Evolutionary conservation across 2,329 filamentous ascomycete species (phyloP).

Genomic region (Ambrosiella xylebori): DNA sequence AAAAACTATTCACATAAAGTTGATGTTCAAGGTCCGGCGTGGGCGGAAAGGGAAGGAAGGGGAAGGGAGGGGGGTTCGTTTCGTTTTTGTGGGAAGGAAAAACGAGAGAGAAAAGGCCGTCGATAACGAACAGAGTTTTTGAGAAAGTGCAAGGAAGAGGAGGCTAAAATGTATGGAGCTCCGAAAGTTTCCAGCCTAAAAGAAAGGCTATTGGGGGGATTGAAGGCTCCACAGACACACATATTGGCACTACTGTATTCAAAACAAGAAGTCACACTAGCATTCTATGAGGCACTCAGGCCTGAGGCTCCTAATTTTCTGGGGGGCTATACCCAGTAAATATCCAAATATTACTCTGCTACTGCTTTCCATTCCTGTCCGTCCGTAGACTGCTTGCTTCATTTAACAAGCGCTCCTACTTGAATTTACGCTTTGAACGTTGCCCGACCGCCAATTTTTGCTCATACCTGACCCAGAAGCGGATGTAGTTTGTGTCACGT

Average conservation of each 20-base stretch:
- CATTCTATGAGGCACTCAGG: background rate
- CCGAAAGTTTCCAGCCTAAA: background rate
- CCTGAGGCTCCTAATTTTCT: conserved; percentile 4
- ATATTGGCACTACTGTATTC: background rate
- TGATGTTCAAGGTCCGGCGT: conserved; percentile 2
- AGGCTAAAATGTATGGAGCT: conserved; percentile 1
- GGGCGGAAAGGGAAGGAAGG: background rate
- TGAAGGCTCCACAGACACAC: background rate
- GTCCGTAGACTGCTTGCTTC: background rate
- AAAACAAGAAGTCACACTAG: background rate
- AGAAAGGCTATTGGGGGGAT: background rate
- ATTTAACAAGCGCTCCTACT: background rate
- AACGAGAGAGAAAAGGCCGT: conserved; percentile 5
- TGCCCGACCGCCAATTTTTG: background rate
- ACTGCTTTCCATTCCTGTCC: background rate
- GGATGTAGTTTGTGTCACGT: conserved; percentile 1
- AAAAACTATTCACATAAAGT: conserved; percentile 7
- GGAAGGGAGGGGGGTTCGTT: background rate
- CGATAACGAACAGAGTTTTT: background rate
- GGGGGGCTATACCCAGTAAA: background rate
- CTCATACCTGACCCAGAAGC: background rate
- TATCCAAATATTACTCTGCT: background rate
- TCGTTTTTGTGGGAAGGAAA: background rate
- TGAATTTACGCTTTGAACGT: background rate
- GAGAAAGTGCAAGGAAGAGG: background rate